Base-by-base conservation (phyloP, 2,329 filamentous ascomycete genomes). In the Nemania bipapillata region DNA sequence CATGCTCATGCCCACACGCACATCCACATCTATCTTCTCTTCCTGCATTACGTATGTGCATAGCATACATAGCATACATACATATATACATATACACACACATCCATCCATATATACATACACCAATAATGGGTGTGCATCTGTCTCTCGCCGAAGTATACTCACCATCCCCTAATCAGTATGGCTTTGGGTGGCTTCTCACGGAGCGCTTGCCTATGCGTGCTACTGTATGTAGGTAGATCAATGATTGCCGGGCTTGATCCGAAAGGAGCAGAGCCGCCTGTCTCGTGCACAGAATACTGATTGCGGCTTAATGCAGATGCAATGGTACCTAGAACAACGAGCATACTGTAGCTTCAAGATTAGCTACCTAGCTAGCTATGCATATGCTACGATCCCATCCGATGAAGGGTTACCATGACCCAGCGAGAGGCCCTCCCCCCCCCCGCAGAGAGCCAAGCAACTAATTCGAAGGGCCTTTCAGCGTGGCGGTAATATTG, bases 221-320 rank as follows among this genome's bases (percentile, higher is more conserved):
- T 24, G 3, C 7, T 26, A 12, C 22, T 28, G 22, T n/a, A n/a
- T n/a, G n/a, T n/a, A n/a, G n/a, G n/a, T 20, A 28, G 47, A 50
- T 28, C 24, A 11, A 28, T 11, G 58, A 59, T 57, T 2, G 28
- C 40, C 30, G 52, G 61, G 63, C 59, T 60, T 30, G 49, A 65
- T 69, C 67, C 67, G 67, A 50, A 50, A 28, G 63, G 49, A 57
- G 53, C 54, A 63, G 54, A 61, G 54, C 50, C 58, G 54, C 40
- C 32, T 69, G 59, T 57, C 47, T 37, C 45, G 47, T 35, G 54
- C 22, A 24, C 20, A 49, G n/a, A n/a, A n/a, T 45, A 45, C 40
- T 47, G n/a, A n/a, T 24, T 49, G 50, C 40, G 50, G 65, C 35
- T 53, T 26, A 28, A 45, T 58, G 50, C 49, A 64, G 56, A 32